Base-by-base conservation (phyloP, 208 protist genomes). In the Borovskyia barvae region DNA sequence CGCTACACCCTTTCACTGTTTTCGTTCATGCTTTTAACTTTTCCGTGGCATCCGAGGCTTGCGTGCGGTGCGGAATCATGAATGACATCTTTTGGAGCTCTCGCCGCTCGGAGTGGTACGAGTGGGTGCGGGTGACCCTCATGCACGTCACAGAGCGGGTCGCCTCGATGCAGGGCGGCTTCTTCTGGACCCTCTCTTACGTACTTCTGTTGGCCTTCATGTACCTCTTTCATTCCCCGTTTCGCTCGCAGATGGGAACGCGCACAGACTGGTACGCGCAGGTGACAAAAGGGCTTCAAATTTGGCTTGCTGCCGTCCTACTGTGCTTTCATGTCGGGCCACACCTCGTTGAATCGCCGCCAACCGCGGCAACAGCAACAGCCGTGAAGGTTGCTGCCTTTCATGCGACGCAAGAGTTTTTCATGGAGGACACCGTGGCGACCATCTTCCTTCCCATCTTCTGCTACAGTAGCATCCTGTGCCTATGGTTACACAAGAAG, bases 151-250 rank as follows among this genome's bases (percentile, higher is more conserved):
- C 53, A 30, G 47, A 36, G 29, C 32, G 53, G 12, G 35, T 68
- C 54, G 64, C 41, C 30, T 56, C 37, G 24, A 26, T 66, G 3
- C 56, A 32, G 26, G 51, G 62, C 20, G 50, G 57, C 28, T 51
- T 77, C 39, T 66, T 67, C 52, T 88, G 80, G 78, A 77, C 77
- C 1, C 9, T 83, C 8, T 54, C 55, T 14, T 90, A 93, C 57
- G 50, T 75, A 5, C 14, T 79, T 11, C 50, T 85, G 19, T 39
- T 94, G 9, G 39, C 60, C 1, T 49, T 71, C 37, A 84, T 83
- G 66, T 94, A 90, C 58, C 69, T 94, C 29, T 91, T 91, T 43
- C 84, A 91, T 60, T 79, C 83, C 1, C 87, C 87, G 0, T 91
- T 94, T 46, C 87, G 83, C 22, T 52, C 68, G 0, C 74, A 87